A percentile compares a stretch with the other conserved stretches of the same genome.
Evolutionary conservation across 2,329 filamentous ascomycete species (phyloP).

Genomic region (Penicillium rolfsii): DNA sequence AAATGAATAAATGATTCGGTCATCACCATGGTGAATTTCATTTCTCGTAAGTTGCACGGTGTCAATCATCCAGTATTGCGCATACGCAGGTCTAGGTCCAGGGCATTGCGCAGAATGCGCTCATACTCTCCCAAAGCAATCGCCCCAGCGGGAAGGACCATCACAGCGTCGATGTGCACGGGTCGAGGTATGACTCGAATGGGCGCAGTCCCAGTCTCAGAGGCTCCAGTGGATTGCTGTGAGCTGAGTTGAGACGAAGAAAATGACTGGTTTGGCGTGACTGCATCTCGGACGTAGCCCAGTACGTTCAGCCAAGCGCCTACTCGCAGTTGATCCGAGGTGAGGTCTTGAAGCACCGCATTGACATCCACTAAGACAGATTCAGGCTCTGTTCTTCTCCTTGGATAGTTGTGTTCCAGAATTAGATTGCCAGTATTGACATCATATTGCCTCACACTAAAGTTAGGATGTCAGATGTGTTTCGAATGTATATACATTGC

Average conservation of each 20-base stretch:
- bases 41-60: background rate
- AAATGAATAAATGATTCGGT: background rate
- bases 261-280: slow-evolving; percentile 18
- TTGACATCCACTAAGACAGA: slow-evolving; percentile 69
- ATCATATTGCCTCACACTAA: slow-evolving; percentile 63
- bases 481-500: background rate
- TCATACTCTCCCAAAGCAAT: slow-evolving; percentile 75
- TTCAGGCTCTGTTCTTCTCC: slow-evolving; percentile 42
- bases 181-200: slow-evolving; percentile 30
- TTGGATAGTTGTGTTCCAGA: slow-evolving; percentile 68
- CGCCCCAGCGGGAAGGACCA: slow-evolving; percentile 76
- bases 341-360: slow-evolving; percentile 69
- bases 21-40: background rate
- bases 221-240: slow-evolving; percentile 4
- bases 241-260: slow-evolving; percentile 18
- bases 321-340: slow-evolving; percentile 64
- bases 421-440: slow-evolving; percentile 62
- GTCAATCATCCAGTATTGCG: slow-evolving; percentile 12
- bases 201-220: background rate
- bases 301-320: slow-evolving; percentile 92
- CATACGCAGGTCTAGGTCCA: slow-evolving; percentile 39
- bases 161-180: slow-evolving; percentile 69
- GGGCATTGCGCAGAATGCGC: slow-evolving; percentile 52
- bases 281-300: slow-evolving; percentile 67
- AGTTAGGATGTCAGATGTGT: background rate